Evolutionary conservation across 805 yeast species (phyloP).

Genomic region (Kregervanrija fluxuum): DNA sequence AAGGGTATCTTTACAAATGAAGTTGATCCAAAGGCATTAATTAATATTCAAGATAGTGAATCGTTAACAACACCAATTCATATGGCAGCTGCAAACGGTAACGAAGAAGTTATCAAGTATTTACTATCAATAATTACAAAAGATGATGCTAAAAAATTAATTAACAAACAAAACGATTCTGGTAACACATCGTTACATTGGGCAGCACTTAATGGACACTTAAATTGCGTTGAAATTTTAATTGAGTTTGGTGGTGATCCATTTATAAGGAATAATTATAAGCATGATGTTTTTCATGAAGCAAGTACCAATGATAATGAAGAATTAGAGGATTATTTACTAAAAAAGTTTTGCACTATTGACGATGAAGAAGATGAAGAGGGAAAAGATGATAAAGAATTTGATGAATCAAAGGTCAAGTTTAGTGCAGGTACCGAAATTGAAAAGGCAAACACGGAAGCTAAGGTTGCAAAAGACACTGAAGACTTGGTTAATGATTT

Average conservation of each 20-base stretch:
- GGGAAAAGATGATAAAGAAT: conserved; percentile 29
- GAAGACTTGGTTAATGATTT: conserved; percentile 17
- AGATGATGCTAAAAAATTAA: conserved; percentile 37
- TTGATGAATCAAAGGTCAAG: conserved; percentile 26
- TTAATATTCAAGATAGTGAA: conserved; percentile 50
- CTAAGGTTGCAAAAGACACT: conserved; percentile 24
- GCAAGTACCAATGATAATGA: conserved; percentile 76
- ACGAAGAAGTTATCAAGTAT: conserved; percentile 56
- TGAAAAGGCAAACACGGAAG: conserved; percentile 36
- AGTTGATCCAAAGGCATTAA: conserved; percentile 37
- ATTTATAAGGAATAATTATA: conserved; percentile 62
- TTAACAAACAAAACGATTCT: conserved; percentile 55
- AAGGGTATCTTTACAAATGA: conserved; percentile 56
- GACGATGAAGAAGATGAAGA: conserved; percentile 45
- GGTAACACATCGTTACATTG: conserved; percentile 96
- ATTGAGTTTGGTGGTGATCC: conserved; percentile 82
- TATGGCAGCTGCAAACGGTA: conserved; percentile 96
- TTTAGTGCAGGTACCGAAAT: conserved; percentile 46
- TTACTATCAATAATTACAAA: conserved; percentile 43
- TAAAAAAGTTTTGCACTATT: conserved; percentile 59
- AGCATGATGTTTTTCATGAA: conserved; percentile 81
- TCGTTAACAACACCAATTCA: conserved; percentile 76
- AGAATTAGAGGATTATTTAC: conserved; percentile 70
- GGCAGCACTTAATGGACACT: conserved; percentile 88
- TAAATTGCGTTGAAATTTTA: conserved; percentile 58